Conservation (phyloP, 2,329 filamentous ascomycete genomes). For the Leptosphaerulina australis region DNA sequence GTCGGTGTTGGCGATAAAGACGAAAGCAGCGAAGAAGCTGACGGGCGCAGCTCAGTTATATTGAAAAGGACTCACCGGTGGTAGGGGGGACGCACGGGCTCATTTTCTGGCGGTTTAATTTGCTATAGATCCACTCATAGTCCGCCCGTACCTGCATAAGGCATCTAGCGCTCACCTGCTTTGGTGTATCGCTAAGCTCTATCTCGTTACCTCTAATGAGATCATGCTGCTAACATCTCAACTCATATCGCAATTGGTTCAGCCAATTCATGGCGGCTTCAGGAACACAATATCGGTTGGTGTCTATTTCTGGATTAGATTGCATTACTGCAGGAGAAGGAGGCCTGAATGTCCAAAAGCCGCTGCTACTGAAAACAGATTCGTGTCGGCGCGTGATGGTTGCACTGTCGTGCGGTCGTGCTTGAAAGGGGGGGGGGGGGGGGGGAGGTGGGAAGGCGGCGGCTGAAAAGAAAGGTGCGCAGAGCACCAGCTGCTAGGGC, state of each 20-base stretch:
- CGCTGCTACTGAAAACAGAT: neutral
- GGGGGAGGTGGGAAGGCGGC: too few species aligned
- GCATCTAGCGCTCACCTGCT: neutral
- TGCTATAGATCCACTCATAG: neutral
- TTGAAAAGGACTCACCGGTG: slow-evolving; percentile 16
- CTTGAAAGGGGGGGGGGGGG: too few species aligned
- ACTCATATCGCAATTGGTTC: too few species aligned
- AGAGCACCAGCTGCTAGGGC: neutral
- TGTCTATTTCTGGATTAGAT: slow-evolving; percentile 5
- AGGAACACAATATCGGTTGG: neutral
- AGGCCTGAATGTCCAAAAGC: slow-evolving; percentile 6
- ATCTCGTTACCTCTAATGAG: neutral
- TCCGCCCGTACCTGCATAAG: slow-evolving; percentile 6
- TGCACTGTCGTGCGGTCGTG: slow-evolving; percentile 1
- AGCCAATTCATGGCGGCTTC: neutral
- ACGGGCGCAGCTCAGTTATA: slow-evolving; percentile 30
- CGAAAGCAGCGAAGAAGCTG: slow-evolving; percentile 6
- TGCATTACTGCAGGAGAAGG: slow-evolving; percentile 4
- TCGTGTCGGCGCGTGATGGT: slow-evolving; percentile 9
- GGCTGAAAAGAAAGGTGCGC: neutral
- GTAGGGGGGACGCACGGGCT: neutral
- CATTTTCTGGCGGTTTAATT: neutral
- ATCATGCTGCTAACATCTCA: neutral
- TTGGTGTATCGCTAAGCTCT: neutral
- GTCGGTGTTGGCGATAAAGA: slow-evolving; percentile 8